Conservation (phyloP, 495 filamentous ascomycete species). For the Daldinia grandis region DNA sequence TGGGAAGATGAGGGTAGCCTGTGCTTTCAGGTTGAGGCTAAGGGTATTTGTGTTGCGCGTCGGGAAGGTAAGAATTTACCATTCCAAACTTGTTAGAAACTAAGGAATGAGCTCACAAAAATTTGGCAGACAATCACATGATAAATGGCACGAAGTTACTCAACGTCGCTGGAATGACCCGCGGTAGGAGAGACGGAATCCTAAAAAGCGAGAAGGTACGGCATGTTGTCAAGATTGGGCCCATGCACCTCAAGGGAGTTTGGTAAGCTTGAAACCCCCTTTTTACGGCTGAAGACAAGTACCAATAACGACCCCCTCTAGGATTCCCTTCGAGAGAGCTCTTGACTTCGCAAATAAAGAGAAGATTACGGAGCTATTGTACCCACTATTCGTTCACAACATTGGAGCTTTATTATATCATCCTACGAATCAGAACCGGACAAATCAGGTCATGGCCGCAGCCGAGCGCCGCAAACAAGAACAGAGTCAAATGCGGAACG, state of each 20-base stretch:
- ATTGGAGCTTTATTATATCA: slow-evolving; percentile 95
- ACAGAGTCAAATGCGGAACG: slow-evolving; percentile 59
- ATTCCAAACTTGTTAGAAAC: neutral
- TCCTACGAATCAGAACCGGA: slow-evolving; percentile 83
- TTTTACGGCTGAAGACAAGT: neutral
- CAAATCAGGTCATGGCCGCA: slow-evolving; percentile 87
- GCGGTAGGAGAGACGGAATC: slow-evolving; percentile 94
- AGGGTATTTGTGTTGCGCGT: slow-evolving; percentile 94
- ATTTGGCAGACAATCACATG: slow-evolving; percentile 90
- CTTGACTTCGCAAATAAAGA: slow-evolving; percentile 99
- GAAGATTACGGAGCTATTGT: slow-evolving; percentile 95
- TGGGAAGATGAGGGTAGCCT: slow-evolving; percentile 99
- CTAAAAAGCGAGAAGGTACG: slow-evolving; percentile 96
- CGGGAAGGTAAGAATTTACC: slow-evolving; percentile 79
- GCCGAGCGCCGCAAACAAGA: slow-evolving; percentile 77
- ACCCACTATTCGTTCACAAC: slow-evolving; percentile 97
- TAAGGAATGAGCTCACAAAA: slow-evolving; percentile 31
- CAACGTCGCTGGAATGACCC: slow-evolving; percentile 98
- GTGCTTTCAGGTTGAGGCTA: slow-evolving; percentile 97
- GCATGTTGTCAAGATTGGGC: slow-evolving; percentile 98
- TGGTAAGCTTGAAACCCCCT: slow-evolving; percentile 70
- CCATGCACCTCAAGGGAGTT: slow-evolving; percentile 98
- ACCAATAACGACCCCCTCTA: slow-evolving; percentile 46
- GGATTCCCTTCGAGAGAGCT: slow-evolving; percentile 97
- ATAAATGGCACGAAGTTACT: slow-evolving; percentile 98